Evolutionary conservation across 1,284 basidiomycete genomes (phyloP).

Genomic region (Pseudozyma sp.): DNA sequence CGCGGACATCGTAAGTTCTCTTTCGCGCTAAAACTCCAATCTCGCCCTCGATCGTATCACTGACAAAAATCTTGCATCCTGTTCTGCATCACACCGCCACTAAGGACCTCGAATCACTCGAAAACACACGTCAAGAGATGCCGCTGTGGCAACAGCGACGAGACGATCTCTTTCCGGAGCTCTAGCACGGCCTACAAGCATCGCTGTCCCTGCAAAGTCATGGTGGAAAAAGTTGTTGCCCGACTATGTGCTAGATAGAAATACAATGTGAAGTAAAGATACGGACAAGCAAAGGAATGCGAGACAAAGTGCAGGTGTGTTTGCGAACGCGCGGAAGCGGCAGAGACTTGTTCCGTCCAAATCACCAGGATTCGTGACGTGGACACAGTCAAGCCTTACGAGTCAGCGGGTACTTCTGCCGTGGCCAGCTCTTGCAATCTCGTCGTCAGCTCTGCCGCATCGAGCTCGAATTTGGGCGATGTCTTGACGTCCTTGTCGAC

Average conservation of each 20-base stretch:
- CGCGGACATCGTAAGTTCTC: conserved; percentile 52
- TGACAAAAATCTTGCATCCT: too few relatives aligned
- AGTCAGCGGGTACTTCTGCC: not conserved
- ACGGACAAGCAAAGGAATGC: not conserved
- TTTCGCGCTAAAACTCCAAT: not conserved
- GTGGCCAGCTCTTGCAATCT: conserved; percentile 25
- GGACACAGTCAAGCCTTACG: not conserved
- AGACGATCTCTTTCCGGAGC: conserved; percentile 58
- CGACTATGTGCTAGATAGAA: conserved; percentile 11
- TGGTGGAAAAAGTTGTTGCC: not conserved
- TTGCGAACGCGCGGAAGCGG: not conserved
- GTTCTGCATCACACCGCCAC: too few relatives aligned
- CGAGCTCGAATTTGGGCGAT: conserved; percentile 27
- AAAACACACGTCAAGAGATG: conserved; percentile 60
- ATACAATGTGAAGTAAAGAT: conserved; percentile 11
- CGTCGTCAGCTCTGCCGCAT: conserved; percentile 27
- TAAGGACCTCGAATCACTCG: conserved; percentile 55
- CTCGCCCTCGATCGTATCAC: too few relatives aligned
- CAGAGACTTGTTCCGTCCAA: not conserved
- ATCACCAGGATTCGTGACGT: conserved; percentile 10
- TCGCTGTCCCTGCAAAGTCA: not conserved
- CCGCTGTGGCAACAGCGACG: conserved; percentile 65
- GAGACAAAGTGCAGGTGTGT: not conserved
- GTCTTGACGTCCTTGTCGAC: not conserved
- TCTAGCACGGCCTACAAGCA: conserved; percentile 9